A percentile compares a stretch with the other conserved stretches of the same genome.
phyloP scores from a whole-genome alignment of 225 moss, liverwort and hornwort species.

The Marchantia paleacea region DNA sequence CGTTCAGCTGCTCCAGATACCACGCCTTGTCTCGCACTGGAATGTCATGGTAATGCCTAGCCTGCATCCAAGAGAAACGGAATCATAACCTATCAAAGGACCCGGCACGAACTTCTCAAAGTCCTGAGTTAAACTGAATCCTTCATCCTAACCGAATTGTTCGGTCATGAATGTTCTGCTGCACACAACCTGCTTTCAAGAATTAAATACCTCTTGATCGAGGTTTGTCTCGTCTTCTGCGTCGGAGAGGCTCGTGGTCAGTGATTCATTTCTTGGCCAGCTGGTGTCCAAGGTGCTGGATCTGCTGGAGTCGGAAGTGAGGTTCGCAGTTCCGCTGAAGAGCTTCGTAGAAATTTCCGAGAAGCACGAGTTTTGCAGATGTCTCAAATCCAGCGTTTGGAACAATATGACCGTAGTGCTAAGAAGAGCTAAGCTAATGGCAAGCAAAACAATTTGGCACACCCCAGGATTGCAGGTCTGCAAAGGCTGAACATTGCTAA shows the following conservation, averaged over 20 bases:
- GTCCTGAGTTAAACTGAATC: background rate
- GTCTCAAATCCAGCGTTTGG: background rate
- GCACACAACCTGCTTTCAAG: background rate
- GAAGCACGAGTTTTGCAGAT: background rate
- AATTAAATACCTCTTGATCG: background rate
- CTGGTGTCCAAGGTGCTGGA: background rate
- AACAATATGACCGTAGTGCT: background rate
- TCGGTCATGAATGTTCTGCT: background rate
- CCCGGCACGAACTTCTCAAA: background rate
- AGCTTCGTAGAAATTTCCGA: background rate
- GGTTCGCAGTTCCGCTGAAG: background rate
- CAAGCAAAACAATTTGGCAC: background rate
- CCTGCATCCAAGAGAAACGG: background rate
- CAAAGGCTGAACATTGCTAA: background rate
- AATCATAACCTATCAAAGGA: background rate
- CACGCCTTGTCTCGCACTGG: constrained; percentile 7
- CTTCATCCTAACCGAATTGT: background rate
- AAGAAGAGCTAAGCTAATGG: constrained; percentile 3
- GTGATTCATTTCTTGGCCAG: background rate
- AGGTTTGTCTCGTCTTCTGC: background rate
- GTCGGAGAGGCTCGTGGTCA: background rate
- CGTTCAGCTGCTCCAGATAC: constrained; percentile 6
- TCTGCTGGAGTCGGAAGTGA: background rate
- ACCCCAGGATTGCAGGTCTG: background rate
- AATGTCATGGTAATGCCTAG: background rate